phyloP scores from a whole-genome alignment of 257 asterid species.

The Capsicum baccatum region DNA sequence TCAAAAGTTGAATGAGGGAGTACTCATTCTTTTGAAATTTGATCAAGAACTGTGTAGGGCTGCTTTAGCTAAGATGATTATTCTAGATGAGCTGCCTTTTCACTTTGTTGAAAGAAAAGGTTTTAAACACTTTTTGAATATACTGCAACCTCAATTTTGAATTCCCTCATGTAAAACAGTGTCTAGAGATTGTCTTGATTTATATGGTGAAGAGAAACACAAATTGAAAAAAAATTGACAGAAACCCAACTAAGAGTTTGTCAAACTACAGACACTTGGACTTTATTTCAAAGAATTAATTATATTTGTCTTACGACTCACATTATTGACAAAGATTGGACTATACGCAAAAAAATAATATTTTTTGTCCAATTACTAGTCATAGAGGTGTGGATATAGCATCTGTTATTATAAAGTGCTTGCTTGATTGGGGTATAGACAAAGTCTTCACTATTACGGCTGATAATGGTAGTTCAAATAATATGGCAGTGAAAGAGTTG shows the following conservation, averaged over 20 bases:
- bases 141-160: background rate
- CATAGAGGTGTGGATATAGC: no score
- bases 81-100: background rate
- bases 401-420: no score
- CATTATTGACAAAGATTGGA: background rate
- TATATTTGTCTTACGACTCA: constrained; percentile 19
- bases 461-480: no score
- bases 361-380: no score
- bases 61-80: background rate
- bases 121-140: background rate
- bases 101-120: background rate
- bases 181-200: no score
- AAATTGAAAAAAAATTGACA: background rate
- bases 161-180: no score
- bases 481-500: no score
- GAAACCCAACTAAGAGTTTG: background rate
- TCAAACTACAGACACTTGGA: background rate
- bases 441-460: no score
- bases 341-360: no score
- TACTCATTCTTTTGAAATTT: background rate
- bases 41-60: background rate
- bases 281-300: background rate
- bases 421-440: no score
- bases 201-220: no score
- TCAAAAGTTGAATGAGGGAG: background rate